phyloP scores from a whole-genome alignment of 1,284 basidiomycete species.

The Inonotus obliquus region DNA sequence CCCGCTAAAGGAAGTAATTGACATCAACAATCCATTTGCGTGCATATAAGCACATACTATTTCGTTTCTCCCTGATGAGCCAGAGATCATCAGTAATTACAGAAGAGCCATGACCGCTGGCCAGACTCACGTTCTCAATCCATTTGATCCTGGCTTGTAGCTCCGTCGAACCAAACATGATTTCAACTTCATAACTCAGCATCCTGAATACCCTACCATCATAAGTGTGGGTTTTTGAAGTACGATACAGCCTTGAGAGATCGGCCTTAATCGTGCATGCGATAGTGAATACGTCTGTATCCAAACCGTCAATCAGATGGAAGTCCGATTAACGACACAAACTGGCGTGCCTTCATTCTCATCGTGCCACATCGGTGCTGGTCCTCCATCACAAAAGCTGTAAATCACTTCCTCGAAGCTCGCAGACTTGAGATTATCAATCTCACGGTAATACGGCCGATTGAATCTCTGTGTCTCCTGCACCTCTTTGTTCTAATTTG shows the following conservation, averaged over 20 bases:
- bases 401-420: no score
- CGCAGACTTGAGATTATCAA: not conserved
- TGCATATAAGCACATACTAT: slow-evolving; percentile 49
- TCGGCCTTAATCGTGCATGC: slow-evolving; percentile 72
- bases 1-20: slow-evolving; percentile 40
- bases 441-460: not conserved
- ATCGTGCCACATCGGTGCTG: slow-evolving; percentile 9
- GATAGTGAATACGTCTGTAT: slow-evolving; percentile 36
- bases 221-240: slow-evolving; percentile 44
- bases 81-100: not conserved
- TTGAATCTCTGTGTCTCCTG: not conserved
- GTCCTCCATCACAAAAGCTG: not conserved
- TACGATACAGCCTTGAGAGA: slow-evolving; percentile 55
- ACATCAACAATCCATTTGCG: not conserved
- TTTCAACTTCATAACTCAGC: slow-evolving; percentile 74
- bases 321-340: no score
- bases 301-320: no score
- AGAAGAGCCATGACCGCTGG: not conserved
- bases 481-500: not conserved
- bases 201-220: slow-evolving; percentile 70
- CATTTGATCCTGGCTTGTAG: slow-evolving; percentile 77
- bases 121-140: slow-evolving; percentile 58
- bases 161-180: slow-evolving; percentile 74
- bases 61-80: slow-evolving; percentile 47
- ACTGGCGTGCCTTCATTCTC: slow-evolving; percentile 3